Evolutionary conservation across 495 filamentous ascomycete genomes (phyloP), one percentile per base, ranked within the genome.

Genomic region (Sabuloglossum arenarium): DNA sequence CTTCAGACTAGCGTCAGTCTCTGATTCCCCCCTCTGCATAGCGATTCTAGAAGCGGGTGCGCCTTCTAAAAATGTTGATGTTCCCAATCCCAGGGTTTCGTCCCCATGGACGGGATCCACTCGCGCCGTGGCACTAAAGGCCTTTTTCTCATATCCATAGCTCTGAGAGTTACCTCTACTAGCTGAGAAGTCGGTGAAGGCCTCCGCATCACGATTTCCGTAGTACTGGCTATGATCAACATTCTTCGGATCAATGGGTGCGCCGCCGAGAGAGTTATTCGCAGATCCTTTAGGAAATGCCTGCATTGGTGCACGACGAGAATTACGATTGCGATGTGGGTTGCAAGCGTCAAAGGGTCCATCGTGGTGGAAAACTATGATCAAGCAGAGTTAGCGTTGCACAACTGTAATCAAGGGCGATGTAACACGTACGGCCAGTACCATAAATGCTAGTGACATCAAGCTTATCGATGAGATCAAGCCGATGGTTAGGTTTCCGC

Each of bases 341-440:
- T 96, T 96, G 68, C 88, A 91, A 16, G 93, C 93, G 70, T 99
- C 93, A 62, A 95, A 99, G 9, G 93, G 93, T 25, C 93, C 93
- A 65, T 99, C 93, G 65, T 99, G 93, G 59, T 99, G 93, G 69
- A 99, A 95, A 65, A 97, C 90, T 95, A 53, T 6, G 12, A 23
- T 27, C 11, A 31, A 56, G 19, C 21, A 56, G 29, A 55, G 52
- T 23, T 59, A 63, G 19, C 53, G 58, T 49, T 29, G 21, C 43
- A 24, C 28, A 51, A 5, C 59, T 47, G 53, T 28, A 45, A 0
- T 31, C 27, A 31, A 23, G 5, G 9, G 28, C 34, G 16, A 23
- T 37, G 16, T 51, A 56, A 19, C 3, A 81, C 90, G 69, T 71
- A 97, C 90, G 75, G 66, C 91, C 91, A 58, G 87, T 85, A 45